Evolutionary conservation across 441 rosid species (phyloP), one percentile per base, ranked within the genome.

Genomic region (Adansonia rubrostipa): DNA sequence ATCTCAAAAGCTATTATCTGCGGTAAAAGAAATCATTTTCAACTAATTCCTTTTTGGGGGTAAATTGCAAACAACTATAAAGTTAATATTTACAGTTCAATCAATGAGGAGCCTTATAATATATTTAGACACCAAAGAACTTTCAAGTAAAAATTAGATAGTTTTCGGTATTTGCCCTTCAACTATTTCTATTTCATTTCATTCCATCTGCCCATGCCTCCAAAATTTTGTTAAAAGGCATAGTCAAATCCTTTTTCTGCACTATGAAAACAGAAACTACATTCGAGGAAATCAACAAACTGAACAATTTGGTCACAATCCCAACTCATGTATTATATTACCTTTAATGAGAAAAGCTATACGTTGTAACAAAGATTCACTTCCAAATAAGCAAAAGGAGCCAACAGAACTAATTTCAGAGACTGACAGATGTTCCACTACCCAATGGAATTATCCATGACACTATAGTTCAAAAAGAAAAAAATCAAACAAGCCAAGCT

Each of bases 401-500:
- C 48, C 20, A 36, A 64, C 22, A 64, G 15, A 64, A 64, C 48
- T 64, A 36, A 36, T 15, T 36, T 64, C n/a, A 20, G 40, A 17
- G 0, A 0, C 40, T 6, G 47, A 36, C 20, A 14, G 11, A 64
- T 36, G n/a, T 61, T 58, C 13, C 47, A 36, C 48, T 1, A 36
- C 20, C 69, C 1, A 51, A 51, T 48, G 74, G 17, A 71, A 71
- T 67, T 48, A 10, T 36, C 68, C 63, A 65, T 20, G 19, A 7
- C 42, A 36, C 47, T 15, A 71, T 45, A 58, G 56, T 40, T 78
- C 50, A 65, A 76, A 2, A 48, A 3, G 42, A 5, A 75, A 54
- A 70, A 78, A 61, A 66, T 51, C 24, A 33, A 70, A 70, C 40
- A 28, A 66, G 80, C 48, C 68, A 79, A 69, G 42, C 67, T 60